phyloP scores from a whole-genome alignment of 805 yeast species.

The Sugiyamaella marilandica region DNA sequence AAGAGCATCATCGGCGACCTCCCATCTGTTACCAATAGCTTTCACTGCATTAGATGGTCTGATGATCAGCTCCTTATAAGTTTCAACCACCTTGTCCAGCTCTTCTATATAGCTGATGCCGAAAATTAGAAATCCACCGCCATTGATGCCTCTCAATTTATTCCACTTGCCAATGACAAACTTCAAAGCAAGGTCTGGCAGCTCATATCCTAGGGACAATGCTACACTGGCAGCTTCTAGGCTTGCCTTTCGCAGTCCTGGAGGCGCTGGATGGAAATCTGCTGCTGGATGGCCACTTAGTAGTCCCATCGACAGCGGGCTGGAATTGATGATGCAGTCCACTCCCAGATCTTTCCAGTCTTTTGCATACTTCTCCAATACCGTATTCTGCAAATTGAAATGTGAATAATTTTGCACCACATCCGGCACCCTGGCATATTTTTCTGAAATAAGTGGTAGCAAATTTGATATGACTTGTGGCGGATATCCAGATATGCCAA shows the following conservation, averaged over 20 bases:
- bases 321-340: slow-evolving; percentile 62
- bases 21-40: slow-evolving; percentile 10
- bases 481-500: slow-evolving; percentile 88
- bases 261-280: slow-evolving; percentile 73
- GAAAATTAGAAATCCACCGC: slow-evolving; percentile 18
- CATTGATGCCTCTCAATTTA: slow-evolving; percentile 8
- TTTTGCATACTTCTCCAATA: slow-evolving; percentile 45
- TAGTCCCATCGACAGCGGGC: slow-evolving; percentile 83
- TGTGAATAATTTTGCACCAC: slow-evolving; percentile 73
- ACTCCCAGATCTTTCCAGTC: slow-evolving; percentile 45
- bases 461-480: slow-evolving; percentile 50
- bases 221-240: slow-evolving; percentile 42
- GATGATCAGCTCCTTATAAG: slow-evolving; percentile 9
- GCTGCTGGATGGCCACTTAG: slow-evolving; percentile 63
- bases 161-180: slow-evolving; percentile 64
- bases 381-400: slow-evolving; percentile 72
- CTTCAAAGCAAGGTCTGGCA: slow-evolving; percentile 77
- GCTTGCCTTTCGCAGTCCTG: slow-evolving; percentile 46
- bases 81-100: slow-evolving; percentile 9
- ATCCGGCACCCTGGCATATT: slow-evolving; percentile 59
- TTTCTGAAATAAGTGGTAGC: slow-evolving; percentile 20
- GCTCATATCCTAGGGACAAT: slow-evolving; percentile 44
- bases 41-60: slow-evolving; percentile 1
- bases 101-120: slow-evolving; percentile 16
- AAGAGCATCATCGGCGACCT: slow-evolving; percentile 6